These are phyloP conservation scores for Dryas drummondii DNA, from an alignment of 306 rosid species.

Conservation along the genomic window DNA sequence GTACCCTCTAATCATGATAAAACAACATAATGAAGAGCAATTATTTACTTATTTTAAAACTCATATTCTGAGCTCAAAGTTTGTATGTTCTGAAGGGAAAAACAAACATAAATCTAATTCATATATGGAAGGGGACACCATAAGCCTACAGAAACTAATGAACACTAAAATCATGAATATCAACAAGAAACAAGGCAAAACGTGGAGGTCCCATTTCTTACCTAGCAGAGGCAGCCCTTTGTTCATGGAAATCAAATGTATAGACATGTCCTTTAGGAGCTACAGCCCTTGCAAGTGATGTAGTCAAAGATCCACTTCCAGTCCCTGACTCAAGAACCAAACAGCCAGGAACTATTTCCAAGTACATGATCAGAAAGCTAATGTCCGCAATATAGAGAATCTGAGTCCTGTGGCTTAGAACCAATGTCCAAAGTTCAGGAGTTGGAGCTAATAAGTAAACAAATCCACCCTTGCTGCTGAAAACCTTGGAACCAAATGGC, in stretches of 20 bases:
- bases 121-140: not conserved
- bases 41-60: not conserved
- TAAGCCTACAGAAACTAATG: not conserved
- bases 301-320: slow-evolving; percentile 89
- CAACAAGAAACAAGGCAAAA: not conserved
- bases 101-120: not conserved
- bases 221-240: slow-evolving; percentile 87
- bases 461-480: slow-evolving; percentile 79
- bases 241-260: slow-evolving; percentile 90
- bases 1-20: not conserved
- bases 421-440: slow-evolving; percentile 87
- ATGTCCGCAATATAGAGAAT: slow-evolving; percentile 89
- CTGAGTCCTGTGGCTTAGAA: slow-evolving; percentile 82
- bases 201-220: slow-evolving; percentile 26
- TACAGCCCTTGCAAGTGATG: slow-evolving; percentile 79
- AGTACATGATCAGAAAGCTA: slow-evolving; percentile 71
- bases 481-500: slow-evolving; percentile 79
- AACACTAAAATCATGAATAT: not conserved
- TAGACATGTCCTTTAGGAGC: slow-evolving; percentile 75
- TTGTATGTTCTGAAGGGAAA: not conserved
- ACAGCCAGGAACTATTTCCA: slow-evolving; percentile 84
- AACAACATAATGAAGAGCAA: not conserved
- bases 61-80: not conserved
- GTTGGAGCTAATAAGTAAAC: slow-evolving; percentile 85
- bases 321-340: slow-evolving; percentile 89